Evolutionary conservation across 1,284 basidiomycete genomes (phyloP).

Genomic region (Ganoderma boninense): DNA sequence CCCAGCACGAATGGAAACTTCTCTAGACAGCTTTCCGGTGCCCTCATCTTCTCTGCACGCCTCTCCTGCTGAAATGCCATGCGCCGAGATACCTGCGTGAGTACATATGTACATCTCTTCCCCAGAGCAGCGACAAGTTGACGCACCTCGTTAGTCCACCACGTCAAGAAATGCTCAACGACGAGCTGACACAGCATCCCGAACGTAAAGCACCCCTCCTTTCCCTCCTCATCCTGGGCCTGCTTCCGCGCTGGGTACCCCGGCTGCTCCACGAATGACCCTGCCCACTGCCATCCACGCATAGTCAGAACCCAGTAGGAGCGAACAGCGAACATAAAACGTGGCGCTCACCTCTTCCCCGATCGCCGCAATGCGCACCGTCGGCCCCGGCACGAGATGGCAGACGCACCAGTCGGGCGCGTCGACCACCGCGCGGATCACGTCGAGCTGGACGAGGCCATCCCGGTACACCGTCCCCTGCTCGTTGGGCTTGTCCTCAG

Average conservation of each 20-base stretch:
- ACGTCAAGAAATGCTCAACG: slow-evolving; percentile 4
- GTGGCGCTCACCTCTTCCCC: slow-evolving; percentile 3
- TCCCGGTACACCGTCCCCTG: neutral
- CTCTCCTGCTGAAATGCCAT: neutral
- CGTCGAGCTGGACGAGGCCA: neutral
- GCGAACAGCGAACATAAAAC: neutral
- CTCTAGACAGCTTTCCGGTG: neutral
- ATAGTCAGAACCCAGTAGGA: neutral
- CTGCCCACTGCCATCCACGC: neutral
- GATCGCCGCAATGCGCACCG: slow-evolving; percentile 10
- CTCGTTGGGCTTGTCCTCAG: neutral
- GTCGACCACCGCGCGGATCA: neutral
- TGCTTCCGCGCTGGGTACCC: neutral
- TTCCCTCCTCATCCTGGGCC: too few relatives aligned
- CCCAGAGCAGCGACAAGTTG: neutral
- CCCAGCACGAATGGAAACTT: neutral
- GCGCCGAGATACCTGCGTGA: neutral
- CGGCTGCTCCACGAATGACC: neutral
- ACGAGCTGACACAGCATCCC: neutral
- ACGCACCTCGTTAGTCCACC: slow-evolving; percentile 16
- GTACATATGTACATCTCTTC: neutral
- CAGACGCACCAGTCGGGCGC: slow-evolving; percentile 6
- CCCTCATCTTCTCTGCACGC: neutral
- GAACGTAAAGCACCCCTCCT: neutral
- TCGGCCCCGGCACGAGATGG: neutral